Conservation (phyloP, 768 basidiomycete genomes). For the Rhizopogon vesiculosus region DNA sequence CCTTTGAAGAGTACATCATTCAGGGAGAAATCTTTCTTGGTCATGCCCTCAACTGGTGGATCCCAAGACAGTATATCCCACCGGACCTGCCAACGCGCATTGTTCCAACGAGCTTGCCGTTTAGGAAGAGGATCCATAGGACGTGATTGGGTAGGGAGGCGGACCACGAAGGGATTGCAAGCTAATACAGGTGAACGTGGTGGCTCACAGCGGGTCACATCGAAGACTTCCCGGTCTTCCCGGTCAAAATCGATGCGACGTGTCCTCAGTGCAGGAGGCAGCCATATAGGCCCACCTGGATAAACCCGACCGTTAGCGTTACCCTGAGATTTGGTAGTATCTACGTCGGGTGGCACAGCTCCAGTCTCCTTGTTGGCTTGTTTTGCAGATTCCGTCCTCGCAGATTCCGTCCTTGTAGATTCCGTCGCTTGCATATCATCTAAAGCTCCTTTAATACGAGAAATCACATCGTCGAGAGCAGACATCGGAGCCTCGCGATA, state of each 20-base stretch:
- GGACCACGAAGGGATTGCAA: slow-evolving; percentile 36
- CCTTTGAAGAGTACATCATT: slow-evolving; percentile 63
- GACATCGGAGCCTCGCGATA: slow-evolving; percentile 60
- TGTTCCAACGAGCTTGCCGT: slow-evolving; percentile 44
- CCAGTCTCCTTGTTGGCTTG: slow-evolving; percentile 12
- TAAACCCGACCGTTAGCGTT: slow-evolving; percentile 10
- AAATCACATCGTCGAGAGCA: slow-evolving; percentile 77
- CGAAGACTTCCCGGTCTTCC: slow-evolving; percentile 39
- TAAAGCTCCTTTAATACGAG: slow-evolving; percentile 78
- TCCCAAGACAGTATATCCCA: slow-evolving; percentile 69
- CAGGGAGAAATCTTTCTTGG: slow-evolving; percentile 51
- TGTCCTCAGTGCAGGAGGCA: slow-evolving; percentile 49
- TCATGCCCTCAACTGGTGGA: slow-evolving; percentile 67
- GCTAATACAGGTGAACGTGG: slow-evolving; percentile 42
- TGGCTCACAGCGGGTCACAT: slow-evolving; percentile 43
- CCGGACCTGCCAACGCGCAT: slow-evolving; percentile 34
- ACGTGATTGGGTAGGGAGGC: slow-evolving; percentile 41
- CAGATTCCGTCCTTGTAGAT: too few species aligned
- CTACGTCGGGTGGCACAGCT: slow-evolving; percentile 11
- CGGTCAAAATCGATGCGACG: slow-evolving; percentile 26
- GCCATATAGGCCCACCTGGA: slow-evolving; percentile 36
- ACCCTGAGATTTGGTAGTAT: slow-evolving; percentile 6
- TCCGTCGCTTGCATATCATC: slow-evolving; percentile 52
- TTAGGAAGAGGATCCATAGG: slow-evolving; percentile 41
- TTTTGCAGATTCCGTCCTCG: slow-evolving; percentile 24